Evolutionary conservation across 805 yeast species (phyloP), one percentile per base, ranked within the genome.

Genomic region (Teunomyces aglyptinius): DNA sequence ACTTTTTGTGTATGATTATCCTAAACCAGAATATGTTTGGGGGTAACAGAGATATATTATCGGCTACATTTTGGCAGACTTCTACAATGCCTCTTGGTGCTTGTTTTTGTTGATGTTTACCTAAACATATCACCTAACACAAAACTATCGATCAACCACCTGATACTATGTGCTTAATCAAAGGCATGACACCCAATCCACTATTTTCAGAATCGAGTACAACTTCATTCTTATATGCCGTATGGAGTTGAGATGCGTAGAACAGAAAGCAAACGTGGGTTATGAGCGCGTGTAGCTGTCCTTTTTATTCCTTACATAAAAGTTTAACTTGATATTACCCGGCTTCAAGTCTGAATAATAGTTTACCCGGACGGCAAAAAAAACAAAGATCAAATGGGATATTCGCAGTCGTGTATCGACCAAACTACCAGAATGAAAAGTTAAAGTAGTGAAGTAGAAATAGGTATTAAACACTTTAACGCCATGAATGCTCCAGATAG

Each of bases 401-500:
- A 11, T 8, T 24, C 4, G 22, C 2, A 7, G 36, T 33, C 39
- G 39, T 36, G 39, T 10, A 6, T n/a, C 8, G 6, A 20, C 28
- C 28, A 35, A 36, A 36, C 18, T 8, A 12, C 16, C 11, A 12
- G 12, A 7, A 6, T 36, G 39, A 36, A 36, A 36, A 36, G 39
- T 36, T 36, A 20, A 22, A 15, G 33, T 13, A 15, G 10, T 13
- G 18, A 24, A 13, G 33, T 13, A 31, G 33, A 13, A 5, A 22
- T 12, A 15, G 13, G 27, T 20, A n/a, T 11, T 8, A 36, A 6
- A 36, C 11, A 20, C 16, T 19, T 6, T 7, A 10, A 47, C 47
- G 59, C 39, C 47, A 92, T 94, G 99, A 94, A 94, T 73, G 98
- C 98, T 61, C 99, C 99, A 69, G 99, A 94, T 73, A 85, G 99